Evolutionary conservation across 1,139 yeast species (phyloP).

Genomic region (Lodderomyces beijingensis): DNA sequence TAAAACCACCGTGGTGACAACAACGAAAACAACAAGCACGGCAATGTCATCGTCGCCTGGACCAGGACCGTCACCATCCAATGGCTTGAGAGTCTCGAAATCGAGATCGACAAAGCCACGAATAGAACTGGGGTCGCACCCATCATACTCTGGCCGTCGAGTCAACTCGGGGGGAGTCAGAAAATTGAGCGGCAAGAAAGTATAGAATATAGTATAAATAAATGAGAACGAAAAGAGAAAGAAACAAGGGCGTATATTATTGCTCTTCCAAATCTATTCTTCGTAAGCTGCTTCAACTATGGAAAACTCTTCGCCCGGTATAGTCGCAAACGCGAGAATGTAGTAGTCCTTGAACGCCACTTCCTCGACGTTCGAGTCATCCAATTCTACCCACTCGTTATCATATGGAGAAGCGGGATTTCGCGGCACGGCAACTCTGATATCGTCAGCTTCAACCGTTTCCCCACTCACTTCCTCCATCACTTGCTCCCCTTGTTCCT

Average conservation of each 20-base stretch:
- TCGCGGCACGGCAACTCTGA: slow-evolving; percentile 41
- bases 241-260: no score
- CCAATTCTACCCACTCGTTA: slow-evolving; percentile 36
- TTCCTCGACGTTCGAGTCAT: slow-evolving; percentile 21
- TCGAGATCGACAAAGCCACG: slow-evolving; percentile 19
- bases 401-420: slow-evolving; percentile 36
- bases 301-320: slow-evolving; percentile 31
- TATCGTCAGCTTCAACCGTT: slow-evolving; percentile 14
- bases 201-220: slow-evolving; percentile 1
- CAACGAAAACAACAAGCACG: slow-evolving; percentile 45
- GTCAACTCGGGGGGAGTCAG: slow-evolving; percentile 38
- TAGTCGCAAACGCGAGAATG: slow-evolving; percentile 37
- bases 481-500: neutral
- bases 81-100: slow-evolving; percentile 28
- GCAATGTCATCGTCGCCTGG: slow-evolving; percentile 39
- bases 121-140: slow-evolving; percentile 5
- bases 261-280: slow-evolving; percentile 20
- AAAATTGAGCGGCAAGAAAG: slow-evolving; percentile 28
- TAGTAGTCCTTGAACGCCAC: slow-evolving; percentile 35
- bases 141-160: slow-evolving; percentile 14
- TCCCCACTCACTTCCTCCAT: neutral
- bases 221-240: neutral
- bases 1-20: slow-evolving; percentile 48
- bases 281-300: slow-evolving; percentile 41
- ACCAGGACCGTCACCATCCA: slow-evolving; percentile 15